Percentiles rank a stretch among this genome's conserved stretches.
These are phyloP conservation scores for Nakazawaea populi DNA, from an alignment of 805 yeast genomes.

Conservation along the genomic window DNA sequence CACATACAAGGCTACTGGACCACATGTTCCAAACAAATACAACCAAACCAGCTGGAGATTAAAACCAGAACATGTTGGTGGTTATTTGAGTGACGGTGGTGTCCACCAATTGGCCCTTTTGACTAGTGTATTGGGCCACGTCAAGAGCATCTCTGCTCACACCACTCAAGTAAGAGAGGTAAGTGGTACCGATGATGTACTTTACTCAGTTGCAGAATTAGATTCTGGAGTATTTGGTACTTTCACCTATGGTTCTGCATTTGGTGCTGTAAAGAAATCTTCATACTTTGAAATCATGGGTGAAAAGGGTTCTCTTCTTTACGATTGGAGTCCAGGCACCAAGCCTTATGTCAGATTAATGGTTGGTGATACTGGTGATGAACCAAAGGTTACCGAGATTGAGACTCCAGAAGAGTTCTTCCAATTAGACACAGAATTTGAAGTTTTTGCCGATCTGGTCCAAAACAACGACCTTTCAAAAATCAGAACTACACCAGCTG, in stretches of 20 bases:
- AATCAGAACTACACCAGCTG: conserved; percentile 49
- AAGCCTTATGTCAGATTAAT: conserved; percentile 30
- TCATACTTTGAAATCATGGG: conserved; percentile 72
- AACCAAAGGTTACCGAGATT: conserved; percentile 25
- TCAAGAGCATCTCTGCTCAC: conserved; percentile 64
- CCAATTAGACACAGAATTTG: conserved; percentile 37
- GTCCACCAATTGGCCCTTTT: conserved; percentile 90
- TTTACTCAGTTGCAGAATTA: conserved; percentile 61
- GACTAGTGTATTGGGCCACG: conserved; percentile 75
- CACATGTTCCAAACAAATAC: conserved; percentile 52
- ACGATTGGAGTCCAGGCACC: conserved; percentile 55
- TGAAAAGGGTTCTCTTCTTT: conserved; percentile 64
- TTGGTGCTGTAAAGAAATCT: conserved; percentile 74
- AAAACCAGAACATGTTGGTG: conserved; percentile 89
- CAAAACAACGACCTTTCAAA: conserved; percentile 16
- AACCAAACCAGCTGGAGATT: conserved; percentile 78
- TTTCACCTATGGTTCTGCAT: conserved; percentile 81
- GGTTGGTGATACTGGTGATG: conserved; percentile 50
- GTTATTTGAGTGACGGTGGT: conserved; percentile 91
- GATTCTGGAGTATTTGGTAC: conserved; percentile 69
- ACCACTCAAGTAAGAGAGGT: conserved; percentile 71
- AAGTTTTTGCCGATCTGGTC: conserved; percentile 36
- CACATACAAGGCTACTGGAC: conserved; percentile 70
- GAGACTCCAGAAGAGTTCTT: conserved; percentile 39
- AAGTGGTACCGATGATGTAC: conserved; percentile 79